Evolutionary conservation across 2,329 filamentous ascomycete species (phyloP).

Genomic region (Penicillium rolfsii): DNA sequence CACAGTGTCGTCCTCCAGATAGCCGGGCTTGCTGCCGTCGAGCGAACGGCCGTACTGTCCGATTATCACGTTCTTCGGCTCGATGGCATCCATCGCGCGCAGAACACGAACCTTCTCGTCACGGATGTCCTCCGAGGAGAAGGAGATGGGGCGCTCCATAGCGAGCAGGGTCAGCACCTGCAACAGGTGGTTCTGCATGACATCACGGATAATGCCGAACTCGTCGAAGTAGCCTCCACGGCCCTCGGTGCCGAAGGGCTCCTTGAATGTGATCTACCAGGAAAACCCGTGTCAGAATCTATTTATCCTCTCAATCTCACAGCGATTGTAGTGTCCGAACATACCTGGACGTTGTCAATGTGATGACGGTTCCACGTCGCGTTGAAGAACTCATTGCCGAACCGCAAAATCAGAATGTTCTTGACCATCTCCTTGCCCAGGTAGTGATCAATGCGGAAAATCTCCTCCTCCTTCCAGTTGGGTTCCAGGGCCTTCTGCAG

Average conservation of each 20-base stretch:
- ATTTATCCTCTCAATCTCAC: background rate
- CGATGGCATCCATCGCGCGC: conserved; percentile 87
- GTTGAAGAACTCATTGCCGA: conserved; percentile 98
- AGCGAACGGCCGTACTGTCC: conserved; percentile 97
- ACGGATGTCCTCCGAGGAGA: conserved; percentile 96
- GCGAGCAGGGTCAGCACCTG: conserved; percentile 94
- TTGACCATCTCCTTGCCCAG: conserved; percentile 99
- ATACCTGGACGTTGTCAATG: conserved; percentile 92
- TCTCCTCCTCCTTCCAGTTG: conserved; percentile 98
- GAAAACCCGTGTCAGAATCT: background rate
- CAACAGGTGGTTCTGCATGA: conserved; percentile 99
- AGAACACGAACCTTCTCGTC: conserved; percentile 97
- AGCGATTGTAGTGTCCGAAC: background rate
- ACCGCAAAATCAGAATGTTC: conserved; percentile 96
- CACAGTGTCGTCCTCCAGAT: conserved; percentile 98
- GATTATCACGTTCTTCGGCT: conserved; percentile 99
- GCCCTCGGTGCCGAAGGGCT: conserved; percentile 97
- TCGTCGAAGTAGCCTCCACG: conserved; percentile 99
- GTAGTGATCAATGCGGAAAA: conserved; percentile 99
- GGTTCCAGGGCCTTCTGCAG: conserved; percentile 93
- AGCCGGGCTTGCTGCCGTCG: conserved; percentile 93
- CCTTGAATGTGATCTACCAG: conserved; percentile 90
- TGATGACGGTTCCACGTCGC: conserved; percentile 99
- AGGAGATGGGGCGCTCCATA: conserved; percentile 98
- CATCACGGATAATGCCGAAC: conserved; percentile 98